These are phyloP conservation scores for Aspergillus ochraceoroseus DNA, from an alignment of 2,329 filamentous ascomycete species.

Conservation along the genomic window DNA sequence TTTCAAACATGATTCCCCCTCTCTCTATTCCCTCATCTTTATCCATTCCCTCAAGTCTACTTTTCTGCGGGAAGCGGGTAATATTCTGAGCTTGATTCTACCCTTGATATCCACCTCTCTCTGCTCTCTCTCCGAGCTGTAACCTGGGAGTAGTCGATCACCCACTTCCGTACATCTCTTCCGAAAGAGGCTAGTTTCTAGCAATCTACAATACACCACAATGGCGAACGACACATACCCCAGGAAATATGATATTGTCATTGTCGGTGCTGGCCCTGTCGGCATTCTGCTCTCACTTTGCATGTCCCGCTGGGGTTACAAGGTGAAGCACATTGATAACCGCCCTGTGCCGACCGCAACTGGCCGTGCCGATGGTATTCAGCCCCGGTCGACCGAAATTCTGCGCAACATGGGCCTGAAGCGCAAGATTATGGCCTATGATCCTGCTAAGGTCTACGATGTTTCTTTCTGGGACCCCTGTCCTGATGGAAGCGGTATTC, in stretches of 20 bases:
- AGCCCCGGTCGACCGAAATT: slow-evolving; percentile 81
- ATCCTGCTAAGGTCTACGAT: slow-evolving; percentile 78
- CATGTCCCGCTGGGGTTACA: slow-evolving; percentile 88
- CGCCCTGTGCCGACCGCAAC: slow-evolving; percentile 77
- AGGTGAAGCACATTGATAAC: slow-evolving; percentile 92
- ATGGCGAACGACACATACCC: slow-evolving; percentile 19
- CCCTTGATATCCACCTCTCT: no score
- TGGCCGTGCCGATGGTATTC: slow-evolving; percentile 85
- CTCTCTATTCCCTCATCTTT: background rate
- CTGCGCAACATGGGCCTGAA: slow-evolving; percentile 87
- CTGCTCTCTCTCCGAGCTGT: no score
- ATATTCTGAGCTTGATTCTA: background rate
- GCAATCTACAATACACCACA: slow-evolving; percentile 8
- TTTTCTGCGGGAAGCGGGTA: no score
- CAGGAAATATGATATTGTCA: slow-evolving; percentile 64
- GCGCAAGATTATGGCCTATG: slow-evolving; percentile 77
- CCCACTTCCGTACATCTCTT: no score
- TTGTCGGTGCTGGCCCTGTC: slow-evolving; percentile 83
- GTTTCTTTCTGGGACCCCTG: slow-evolving; percentile 62
- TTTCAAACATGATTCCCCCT: slow-evolving; percentile 2
- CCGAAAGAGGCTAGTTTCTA: background rate
- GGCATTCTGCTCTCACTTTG: slow-evolving; percentile 84
- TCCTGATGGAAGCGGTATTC: slow-evolving; percentile 50
- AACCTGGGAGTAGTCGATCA: no score
- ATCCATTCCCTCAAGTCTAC: no score